A percentile compares a stretch with the other conserved stretches of the same genome.
phyloP scores from a whole-genome alignment of 2,329 filamentous ascomycete species.

The Metarhizium rileyi region DNA sequence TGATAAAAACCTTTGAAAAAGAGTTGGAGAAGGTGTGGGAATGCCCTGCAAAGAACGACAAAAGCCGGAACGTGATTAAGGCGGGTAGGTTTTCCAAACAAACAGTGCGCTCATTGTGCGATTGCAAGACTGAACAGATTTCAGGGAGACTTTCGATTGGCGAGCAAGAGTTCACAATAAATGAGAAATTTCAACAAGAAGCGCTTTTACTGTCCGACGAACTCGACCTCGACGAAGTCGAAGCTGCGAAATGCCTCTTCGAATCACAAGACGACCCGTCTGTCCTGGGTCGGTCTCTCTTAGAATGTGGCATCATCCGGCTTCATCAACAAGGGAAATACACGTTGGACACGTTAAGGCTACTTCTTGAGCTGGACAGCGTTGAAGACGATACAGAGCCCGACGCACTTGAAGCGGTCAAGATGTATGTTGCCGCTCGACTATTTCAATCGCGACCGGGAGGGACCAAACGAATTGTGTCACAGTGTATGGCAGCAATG shows the following conservation, averaged over 20 bases:
- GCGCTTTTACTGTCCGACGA: constrained; percentile 76
- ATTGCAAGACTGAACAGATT: constrained; percentile 8
- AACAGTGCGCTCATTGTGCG: neutral
- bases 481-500: constrained; percentile 70
- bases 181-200: constrained; percentile 78
- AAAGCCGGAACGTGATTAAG: constrained; percentile 62
- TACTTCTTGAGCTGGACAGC: constrained; percentile 60
- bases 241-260: constrained; percentile 68
- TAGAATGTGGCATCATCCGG: constrained; percentile 72
- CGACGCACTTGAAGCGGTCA: constrained; percentile 22
- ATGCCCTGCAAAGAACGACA: constrained; percentile 63
- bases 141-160: constrained; percentile 67
- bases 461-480: constrained; percentile 52
- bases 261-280: constrained; percentile 61
- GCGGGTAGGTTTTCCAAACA: constrained; percentile 41
- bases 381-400: constrained; percentile 43
- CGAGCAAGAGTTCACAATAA: constrained; percentile 68
- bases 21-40: constrained; percentile 65
- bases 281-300: constrained; percentile 59
- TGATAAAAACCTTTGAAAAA: constrained; percentile 61
- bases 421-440: constrained; percentile 24
- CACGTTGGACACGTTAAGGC: constrained; percentile 71
- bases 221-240: constrained; percentile 79
- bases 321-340: constrained; percentile 82
- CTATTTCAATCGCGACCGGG: constrained; percentile 22